Percentiles rank a stretch among this genome's conserved stretches.
phyloP scores from a whole-genome alignment of 176 grass and related monocot genomes.

The Avena eriantha region DNA sequence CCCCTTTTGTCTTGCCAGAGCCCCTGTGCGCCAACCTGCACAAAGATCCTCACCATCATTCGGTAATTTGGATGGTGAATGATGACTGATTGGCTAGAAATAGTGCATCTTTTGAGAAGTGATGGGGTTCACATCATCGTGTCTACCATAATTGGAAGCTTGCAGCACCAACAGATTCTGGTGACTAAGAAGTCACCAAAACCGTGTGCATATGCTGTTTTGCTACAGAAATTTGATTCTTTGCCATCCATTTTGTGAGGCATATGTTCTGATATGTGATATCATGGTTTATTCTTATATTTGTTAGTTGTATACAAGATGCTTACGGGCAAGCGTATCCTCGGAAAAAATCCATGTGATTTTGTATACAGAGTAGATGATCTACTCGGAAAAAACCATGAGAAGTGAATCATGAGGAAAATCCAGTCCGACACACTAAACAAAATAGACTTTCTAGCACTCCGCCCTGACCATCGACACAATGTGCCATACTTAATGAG shows the following conservation, averaged over 20 bases:
- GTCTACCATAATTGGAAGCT: constrained; percentile 42
- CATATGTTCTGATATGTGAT: background rate
- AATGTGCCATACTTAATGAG: too few species aligned
- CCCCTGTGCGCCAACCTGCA: constrained; percentile 30
- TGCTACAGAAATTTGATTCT: constrained; percentile 25
- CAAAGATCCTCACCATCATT: constrained; percentile 33
- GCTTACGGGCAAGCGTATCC: too few species aligned
- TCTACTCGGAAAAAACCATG: too few species aligned
- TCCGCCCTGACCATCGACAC: too few species aligned
- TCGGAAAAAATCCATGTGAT: too few species aligned
- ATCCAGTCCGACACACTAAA: too few species aligned
- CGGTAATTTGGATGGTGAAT: constrained; percentile 11
- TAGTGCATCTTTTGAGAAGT: constrained; percentile 45
- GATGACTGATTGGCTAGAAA: constrained; percentile 5
- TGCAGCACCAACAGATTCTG: constrained; percentile 44
- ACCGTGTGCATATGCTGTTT: background rate
- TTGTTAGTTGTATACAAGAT: too few species aligned
- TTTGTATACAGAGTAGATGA: too few species aligned
- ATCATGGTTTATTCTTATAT: background rate
- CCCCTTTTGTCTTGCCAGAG: constrained; percentile 45
- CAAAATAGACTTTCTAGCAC: too few species aligned
- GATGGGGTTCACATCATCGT: constrained; percentile 49
- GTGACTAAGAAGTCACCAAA: constrained; percentile 38
- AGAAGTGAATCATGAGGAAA: too few species aligned
- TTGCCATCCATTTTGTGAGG: background rate